A percentile compares a stretch with the other conserved stretches of the same genome.
phyloP scores from a whole-genome alignment of 2,329 filamentous ascomycete genomes.

The Nigrospora osmanthi region DNA sequence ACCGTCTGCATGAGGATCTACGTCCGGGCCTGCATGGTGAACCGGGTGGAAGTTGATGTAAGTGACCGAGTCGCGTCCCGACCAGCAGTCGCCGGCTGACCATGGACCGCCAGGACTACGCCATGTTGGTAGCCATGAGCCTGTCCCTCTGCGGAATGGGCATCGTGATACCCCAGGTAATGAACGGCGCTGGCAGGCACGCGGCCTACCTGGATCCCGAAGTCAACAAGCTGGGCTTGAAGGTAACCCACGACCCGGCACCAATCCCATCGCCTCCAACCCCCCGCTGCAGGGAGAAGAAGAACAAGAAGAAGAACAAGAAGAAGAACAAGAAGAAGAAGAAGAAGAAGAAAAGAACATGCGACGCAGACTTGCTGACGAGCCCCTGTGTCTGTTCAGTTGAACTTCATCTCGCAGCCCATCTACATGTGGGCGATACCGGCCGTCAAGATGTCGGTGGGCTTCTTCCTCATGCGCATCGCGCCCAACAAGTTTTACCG shows the following conservation, averaged over 20 bases:
- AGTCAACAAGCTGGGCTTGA: conserved; percentile 26
- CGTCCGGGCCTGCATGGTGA: conserved; percentile 6
- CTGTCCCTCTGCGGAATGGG: conserved; percentile 28
- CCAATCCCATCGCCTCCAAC: too few species aligned
- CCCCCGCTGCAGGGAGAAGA: too few species aligned
- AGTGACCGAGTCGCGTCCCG: background rate
- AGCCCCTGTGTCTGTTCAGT: too few species aligned
- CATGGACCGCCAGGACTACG: background rate
- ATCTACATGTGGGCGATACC: conserved; percentile 33
- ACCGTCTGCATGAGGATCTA: conserved; percentile 5
- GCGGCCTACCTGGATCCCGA: conserved; percentile 28
- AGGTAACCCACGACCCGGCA: conserved; percentile 11
- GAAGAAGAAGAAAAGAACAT: too few species aligned
- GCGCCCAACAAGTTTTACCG: conserved; percentile 26
- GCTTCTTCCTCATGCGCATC: conserved; percentile 31
- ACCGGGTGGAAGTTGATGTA: conserved; percentile 7
- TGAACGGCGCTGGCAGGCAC: conserved; percentile 36
- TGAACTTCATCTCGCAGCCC: conserved; percentile 33
- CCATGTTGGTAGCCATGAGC: conserved; percentile 1
- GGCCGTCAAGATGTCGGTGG: conserved; percentile 33
- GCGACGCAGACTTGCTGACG: too few species aligned
- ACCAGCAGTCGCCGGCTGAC: background rate
- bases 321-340: too few species aligned
- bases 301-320: too few species aligned
- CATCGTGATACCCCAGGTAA: conserved; percentile 30